Percentiles rank a stretch among this genome's conserved stretches.
Conservation (phyloP, 2,329 filamentous ascomycete genomes). For the Teratosphaeria zuluensis region DNA sequence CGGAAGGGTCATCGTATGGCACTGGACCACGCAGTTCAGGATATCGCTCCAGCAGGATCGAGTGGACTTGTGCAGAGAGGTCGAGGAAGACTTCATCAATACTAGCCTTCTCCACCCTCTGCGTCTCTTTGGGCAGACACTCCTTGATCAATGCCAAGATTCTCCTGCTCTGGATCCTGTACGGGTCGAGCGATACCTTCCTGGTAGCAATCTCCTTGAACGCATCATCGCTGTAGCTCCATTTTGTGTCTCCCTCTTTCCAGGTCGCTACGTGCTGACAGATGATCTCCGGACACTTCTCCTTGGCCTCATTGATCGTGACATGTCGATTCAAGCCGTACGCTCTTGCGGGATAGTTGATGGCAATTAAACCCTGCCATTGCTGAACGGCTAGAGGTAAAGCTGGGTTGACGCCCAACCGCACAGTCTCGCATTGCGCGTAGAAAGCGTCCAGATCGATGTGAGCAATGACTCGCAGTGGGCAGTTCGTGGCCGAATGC, state of each 20-base stretch:
- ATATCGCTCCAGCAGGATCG: conserved; percentile 63
- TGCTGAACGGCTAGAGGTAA: conserved; percentile 87
- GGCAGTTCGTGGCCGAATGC: conserved; percentile 59
- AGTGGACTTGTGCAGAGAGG: conserved; percentile 73
- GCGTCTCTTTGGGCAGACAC: conserved; percentile 51
- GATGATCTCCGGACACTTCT: conserved; percentile 74
- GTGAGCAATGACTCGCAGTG: conserved; percentile 79
- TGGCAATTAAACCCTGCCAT: conserved; percentile 88
- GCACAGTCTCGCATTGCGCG: conserved; percentile 83
- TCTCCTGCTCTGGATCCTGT: conserved; percentile 71
- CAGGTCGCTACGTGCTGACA: conserved; percentile 92
- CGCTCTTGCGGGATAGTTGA: conserved; percentile 85
- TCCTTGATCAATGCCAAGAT: conserved; percentile 75
- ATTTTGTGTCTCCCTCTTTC: conserved; percentile 81
- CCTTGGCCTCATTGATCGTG: conserved; percentile 69
- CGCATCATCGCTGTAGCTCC: conserved; percentile 81
- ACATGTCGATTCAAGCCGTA: conserved; percentile 75
- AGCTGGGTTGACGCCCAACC: conserved; percentile 63
- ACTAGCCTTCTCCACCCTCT: conserved; percentile 82
- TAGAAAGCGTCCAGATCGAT: conserved; percentile 98
- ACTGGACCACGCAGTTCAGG: conserved; percentile 58
- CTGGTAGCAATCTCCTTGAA: conserved; percentile 71
- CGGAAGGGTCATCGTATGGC: conserved; percentile 59
- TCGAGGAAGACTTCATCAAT: conserved; percentile 96
- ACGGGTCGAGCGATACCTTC: conserved; percentile 91